A percentile compares a stretch with the other conserved stretches of the same genome.
These are phyloP conservation scores for Porphyrellus sp. DNA, from an alignment of 1,284 basidiomycete genomes.

Conservation along the genomic window DNA sequence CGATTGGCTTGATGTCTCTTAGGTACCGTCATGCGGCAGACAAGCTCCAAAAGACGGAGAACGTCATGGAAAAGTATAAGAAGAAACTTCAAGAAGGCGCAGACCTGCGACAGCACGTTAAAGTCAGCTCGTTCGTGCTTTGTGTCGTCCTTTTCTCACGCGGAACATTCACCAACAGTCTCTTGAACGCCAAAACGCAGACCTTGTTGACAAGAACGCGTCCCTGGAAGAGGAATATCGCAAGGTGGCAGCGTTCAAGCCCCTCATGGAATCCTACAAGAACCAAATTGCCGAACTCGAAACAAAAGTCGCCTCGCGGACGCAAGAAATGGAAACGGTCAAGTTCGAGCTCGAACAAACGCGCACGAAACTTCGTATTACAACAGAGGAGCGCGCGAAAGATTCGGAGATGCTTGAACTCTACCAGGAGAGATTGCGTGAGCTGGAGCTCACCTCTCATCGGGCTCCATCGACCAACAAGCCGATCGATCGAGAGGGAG, in stretches of 20 bases:
- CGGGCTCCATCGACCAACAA: constrained; percentile 35
- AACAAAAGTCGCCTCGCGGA: constrained; percentile 59
- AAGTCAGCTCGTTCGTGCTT: constrained; percentile 46
- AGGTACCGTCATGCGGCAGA: constrained; percentile 90
- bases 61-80: constrained; percentile 98
- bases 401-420: constrained; percentile 85
- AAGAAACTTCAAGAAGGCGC: constrained; percentile 96
- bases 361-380: constrained; percentile 65
- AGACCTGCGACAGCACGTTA: constrained; percentile 82
- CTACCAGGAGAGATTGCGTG: constrained; percentile 88
- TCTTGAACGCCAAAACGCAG: constrained; percentile 89
- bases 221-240: constrained; percentile 87
- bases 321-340: constrained; percentile 69
- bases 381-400: constrained; percentile 67
- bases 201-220: constrained; percentile 88
- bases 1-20: background rate
- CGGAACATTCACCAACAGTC: constrained; percentile 44
- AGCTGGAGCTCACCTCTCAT: constrained; percentile 73
- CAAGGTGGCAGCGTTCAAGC: constrained; percentile 83
- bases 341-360: constrained; percentile 77
- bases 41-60: constrained; percentile 89
- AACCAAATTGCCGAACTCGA: constrained; percentile 83
- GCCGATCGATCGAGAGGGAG: constrained; percentile 19
- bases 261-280: constrained; percentile 92
- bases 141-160: constrained; percentile 3